Evolutionary conservation across 2,329 filamentous ascomycete species (phyloP).

Genomic region (Pyrenophora teres): DNA sequence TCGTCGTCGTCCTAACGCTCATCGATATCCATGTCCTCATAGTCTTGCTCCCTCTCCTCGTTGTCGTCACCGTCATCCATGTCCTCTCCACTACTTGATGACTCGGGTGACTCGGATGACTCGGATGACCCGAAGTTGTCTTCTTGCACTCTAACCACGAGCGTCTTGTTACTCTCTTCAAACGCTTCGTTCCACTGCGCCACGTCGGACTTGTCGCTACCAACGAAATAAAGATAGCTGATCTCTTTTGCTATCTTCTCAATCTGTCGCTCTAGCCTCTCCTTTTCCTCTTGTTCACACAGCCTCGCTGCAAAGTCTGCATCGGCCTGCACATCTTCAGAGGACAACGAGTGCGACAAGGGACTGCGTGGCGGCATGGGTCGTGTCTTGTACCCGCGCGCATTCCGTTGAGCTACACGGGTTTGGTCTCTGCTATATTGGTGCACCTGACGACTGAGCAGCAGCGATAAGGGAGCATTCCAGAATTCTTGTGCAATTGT

Average conservation of each 20-base stretch:
- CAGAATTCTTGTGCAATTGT: conserved; percentile 24
- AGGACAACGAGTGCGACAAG: conserved; percentile 23
- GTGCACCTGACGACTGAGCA: conserved; percentile 8
- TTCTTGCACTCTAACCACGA: conserved; percentile 17
- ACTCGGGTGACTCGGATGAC: neutral
- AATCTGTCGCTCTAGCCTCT: conserved; percentile 14
- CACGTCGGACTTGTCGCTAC: conserved; percentile 8
- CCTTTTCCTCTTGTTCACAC: conserved; percentile 15
- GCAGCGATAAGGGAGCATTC: conserved; percentile 20
- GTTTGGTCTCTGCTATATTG: conserved; percentile 5
- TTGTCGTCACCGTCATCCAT: neutral
- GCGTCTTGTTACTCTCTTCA: conserved; percentile 19
- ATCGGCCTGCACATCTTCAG: conserved; percentile 23
- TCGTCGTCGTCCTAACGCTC: conserved; percentile 1
- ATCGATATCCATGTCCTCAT: conserved; percentile 18
- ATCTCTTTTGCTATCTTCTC: conserved; percentile 27
- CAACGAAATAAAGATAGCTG: conserved; percentile 38
- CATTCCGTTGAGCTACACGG: conserved; percentile 16
- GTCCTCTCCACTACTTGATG: neutral
- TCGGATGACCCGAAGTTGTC: neutral
- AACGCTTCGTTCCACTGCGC: conserved; percentile 23
- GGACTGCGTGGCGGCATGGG: conserved; percentile 26
- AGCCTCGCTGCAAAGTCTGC: conserved; percentile 10
- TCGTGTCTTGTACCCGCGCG: conserved; percentile 17
- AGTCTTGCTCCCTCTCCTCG: conserved; percentile 3